phyloP scores from a whole-genome alignment of 177 flowering plant species.

The Vitis hybrid region DNA sequence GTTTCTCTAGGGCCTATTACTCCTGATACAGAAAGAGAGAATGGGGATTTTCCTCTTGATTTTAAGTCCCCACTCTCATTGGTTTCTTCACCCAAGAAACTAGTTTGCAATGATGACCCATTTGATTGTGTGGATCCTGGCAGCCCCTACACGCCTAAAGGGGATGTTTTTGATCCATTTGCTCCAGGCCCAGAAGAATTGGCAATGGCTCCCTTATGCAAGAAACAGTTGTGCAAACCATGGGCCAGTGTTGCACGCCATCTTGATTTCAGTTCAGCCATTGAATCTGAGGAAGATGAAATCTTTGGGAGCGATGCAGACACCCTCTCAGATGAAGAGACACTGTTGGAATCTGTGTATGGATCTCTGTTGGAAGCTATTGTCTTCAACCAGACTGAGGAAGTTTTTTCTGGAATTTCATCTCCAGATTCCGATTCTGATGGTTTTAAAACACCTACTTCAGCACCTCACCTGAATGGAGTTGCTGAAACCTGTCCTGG shows the following conservation, averaged over 20 bases:
- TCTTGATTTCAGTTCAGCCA: constrained; percentile 39
- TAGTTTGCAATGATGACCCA: constrained; percentile 4
- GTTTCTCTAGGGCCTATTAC: constrained; percentile 30
- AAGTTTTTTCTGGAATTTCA: constrained; percentile 15
- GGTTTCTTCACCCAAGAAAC: constrained; percentile 17
- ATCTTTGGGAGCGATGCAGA: constrained; percentile 11
- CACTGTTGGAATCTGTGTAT: constrained; percentile 45
- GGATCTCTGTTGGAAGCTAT: constrained; percentile 48
- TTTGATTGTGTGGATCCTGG: background rate
- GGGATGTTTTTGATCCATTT: constrained; percentile 63
- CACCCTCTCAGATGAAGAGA: constrained; percentile 36
- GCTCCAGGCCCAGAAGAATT: constrained; percentile 67
- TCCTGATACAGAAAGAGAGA: constrained; percentile 30
- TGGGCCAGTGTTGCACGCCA: constrained; percentile 33
- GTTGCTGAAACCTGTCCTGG: constrained; percentile 67
- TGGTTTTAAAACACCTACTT: constrained; percentile 46
- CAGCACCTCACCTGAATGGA: constrained; percentile 37
- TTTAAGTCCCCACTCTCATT: constrained; percentile 29
- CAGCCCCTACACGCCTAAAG: constrained; percentile 56
- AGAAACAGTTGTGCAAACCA: constrained; percentile 28
- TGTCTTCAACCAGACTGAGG: constrained; percentile 40
- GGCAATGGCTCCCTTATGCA: constrained; percentile 49
- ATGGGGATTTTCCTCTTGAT: constrained; percentile 26
- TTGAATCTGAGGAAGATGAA: background rate
- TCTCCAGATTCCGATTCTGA: constrained; percentile 15